These are phyloP conservation scores for Suhomyces canberraensis DNA, from an alignment of 805 yeast species.

Conservation along the genomic window DNA sequence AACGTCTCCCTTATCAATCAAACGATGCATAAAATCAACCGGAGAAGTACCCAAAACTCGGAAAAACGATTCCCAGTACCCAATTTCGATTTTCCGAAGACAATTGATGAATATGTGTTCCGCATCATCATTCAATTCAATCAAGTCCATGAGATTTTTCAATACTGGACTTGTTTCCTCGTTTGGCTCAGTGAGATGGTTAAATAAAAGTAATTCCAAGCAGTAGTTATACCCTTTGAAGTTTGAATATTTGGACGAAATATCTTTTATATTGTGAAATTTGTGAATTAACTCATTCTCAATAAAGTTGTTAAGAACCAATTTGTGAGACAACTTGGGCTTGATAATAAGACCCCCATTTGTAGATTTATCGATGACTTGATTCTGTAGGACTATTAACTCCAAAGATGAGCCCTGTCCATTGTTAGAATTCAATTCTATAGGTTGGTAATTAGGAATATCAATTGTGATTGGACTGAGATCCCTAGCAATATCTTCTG, in stretches of 20 bases:
- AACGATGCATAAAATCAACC: slow-evolving; percentile 40
- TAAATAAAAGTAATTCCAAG: slow-evolving; percentile 47
- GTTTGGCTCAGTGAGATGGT: slow-evolving; percentile 26
- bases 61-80: slow-evolving; percentile 52
- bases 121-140: slow-evolving; percentile 27
- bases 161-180: slow-evolving; percentile 11
- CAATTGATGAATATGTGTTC: slow-evolving; percentile 48
- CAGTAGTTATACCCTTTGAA: slow-evolving; percentile 48
- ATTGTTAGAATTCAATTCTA: slow-evolving; percentile 13
- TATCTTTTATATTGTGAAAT: slow-evolving; percentile 18
- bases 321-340: slow-evolving; percentile 34
- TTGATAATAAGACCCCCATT: slow-evolving; percentile 29
- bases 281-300: slow-evolving; percentile 41
- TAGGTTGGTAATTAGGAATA: slow-evolving; percentile 25
- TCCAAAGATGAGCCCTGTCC: slow-evolving; percentile 28
- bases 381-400: slow-evolving; percentile 42
- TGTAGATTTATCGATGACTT: slow-evolving; percentile 19
- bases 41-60: slow-evolving; percentile 41
- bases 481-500: slow-evolving; percentile 4
- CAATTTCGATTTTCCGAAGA: slow-evolving; percentile 56
- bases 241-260: slow-evolving; percentile 34
- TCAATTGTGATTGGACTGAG: slow-evolving; percentile 27
- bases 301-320: slow-evolving; percentile 45
- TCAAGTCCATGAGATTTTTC: slow-evolving; percentile 26
- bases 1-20: slow-evolving; percentile 40